Conservation (phyloP, 208 protist species). For the Leishmania amazonensis region DNA sequence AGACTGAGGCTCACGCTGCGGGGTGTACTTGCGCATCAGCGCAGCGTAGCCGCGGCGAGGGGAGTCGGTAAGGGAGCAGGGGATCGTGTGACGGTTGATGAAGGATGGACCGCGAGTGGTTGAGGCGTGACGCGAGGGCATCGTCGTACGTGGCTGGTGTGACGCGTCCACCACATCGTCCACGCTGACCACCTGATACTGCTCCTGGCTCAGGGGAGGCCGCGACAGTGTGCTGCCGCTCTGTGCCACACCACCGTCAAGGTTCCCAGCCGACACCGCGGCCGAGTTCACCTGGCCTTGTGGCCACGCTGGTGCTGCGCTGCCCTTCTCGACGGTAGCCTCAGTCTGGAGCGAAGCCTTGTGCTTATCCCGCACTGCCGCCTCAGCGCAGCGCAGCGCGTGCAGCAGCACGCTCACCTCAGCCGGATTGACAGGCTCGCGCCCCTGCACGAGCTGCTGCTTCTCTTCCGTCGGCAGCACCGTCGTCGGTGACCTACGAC, state of each 20-base stretch:
- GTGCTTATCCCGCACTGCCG: not conserved
- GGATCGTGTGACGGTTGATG: conserved; percentile 32
- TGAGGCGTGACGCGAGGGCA: not conserved
- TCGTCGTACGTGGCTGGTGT: not conserved
- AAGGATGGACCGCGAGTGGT: not conserved
- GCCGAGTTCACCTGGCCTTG: not conserved
- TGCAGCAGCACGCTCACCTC: conserved; percentile 32
- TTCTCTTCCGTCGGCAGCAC: conserved; percentile 13
- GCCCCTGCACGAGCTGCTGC: not conserved
- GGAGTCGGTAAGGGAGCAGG: conserved; percentile 28
- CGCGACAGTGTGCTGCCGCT: not conserved
- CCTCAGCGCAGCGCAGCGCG: conserved; percentile 23
- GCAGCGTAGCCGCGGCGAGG: conserved; percentile 21
- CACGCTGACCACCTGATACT: not conserved
- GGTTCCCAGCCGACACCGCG: not conserved
- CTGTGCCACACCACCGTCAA: not conserved
- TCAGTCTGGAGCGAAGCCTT: not conserved
- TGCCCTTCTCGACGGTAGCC: not conserved
- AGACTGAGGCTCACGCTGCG: not conserved
- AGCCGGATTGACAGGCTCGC: not conserved
- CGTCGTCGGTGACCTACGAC: conserved; percentile 20
- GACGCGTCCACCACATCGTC: not conserved
- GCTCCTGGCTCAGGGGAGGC: not conserved
- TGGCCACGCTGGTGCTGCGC: not conserved
- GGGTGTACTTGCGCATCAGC: conserved; percentile 24